phyloP scores from a whole-genome alignment of 2,329 filamentous ascomycete genomes.

The Sclerotinia nivalis region DNA sequence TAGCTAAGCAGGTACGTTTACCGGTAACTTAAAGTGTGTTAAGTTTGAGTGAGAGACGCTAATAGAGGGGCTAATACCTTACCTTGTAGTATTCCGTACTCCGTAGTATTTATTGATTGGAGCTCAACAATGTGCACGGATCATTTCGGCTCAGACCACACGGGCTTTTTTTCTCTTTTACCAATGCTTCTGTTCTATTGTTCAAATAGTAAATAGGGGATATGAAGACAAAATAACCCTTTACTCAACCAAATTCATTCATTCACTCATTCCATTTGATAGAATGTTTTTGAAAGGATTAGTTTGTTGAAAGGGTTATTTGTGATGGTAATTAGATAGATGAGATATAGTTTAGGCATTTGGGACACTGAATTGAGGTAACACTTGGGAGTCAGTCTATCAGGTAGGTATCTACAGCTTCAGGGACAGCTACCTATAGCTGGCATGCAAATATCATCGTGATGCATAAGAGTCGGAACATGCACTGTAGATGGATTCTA shows the following conservation, averaged over 20 bases:
- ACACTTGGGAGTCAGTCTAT: background rate
- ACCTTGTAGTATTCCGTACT: no score
- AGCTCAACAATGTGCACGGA: background rate
- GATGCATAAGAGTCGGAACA: background rate
- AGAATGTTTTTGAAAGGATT: background rate
- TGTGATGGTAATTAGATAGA: background rate
- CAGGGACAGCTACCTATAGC: background rate
- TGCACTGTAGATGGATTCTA: background rate
- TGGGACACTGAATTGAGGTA: background rate
- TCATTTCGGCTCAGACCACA: background rate
- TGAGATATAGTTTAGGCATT: background rate
- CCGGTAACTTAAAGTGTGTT: background rate
- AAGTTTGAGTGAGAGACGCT: constrained; percentile 2
- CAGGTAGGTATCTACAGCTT: background rate
- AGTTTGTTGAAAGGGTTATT: background rate
- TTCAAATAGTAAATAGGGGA: background rate
- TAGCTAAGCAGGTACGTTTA: background rate
- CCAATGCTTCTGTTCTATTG: background rate
- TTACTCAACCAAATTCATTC: background rate
- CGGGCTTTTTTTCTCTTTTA: background rate
- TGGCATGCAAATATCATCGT: background rate
- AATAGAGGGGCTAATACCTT: constrained; percentile 2
- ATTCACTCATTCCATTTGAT: background rate
- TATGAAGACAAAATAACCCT: background rate
- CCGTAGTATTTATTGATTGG: background rate